Evolutionary conservation across 495 filamentous ascomycete species (phyloP).

Genomic region (Annulohypoxylon maeteangense): DNA sequence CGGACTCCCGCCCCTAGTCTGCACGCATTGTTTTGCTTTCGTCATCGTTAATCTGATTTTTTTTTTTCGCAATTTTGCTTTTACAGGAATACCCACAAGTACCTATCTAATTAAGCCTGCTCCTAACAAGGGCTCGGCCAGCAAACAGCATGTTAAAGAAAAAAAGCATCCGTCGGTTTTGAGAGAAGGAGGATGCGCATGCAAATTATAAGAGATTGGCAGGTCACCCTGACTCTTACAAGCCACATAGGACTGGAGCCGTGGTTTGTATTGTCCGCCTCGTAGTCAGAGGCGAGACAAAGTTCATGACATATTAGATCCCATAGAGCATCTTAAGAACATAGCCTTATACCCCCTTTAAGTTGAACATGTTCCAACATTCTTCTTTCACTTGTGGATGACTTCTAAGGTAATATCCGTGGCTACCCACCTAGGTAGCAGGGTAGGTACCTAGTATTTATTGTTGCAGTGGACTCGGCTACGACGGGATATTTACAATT

Average conservation of each 20-base stretch:
- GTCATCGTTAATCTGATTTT: neutral
- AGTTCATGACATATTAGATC: constrained; percentile 43
- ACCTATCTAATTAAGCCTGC: constrained; percentile 36
- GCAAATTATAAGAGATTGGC: constrained; percentile 39
- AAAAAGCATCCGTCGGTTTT: constrained; percentile 21
- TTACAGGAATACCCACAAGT: constrained; percentile 38
- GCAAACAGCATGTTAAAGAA: constrained; percentile 32
- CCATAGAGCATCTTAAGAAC: constrained; percentile 45
- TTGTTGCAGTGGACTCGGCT: neutral
- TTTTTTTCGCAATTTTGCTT: constrained; percentile 14
- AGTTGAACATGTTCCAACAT: neutral
- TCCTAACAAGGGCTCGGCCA: constrained; percentile 11
- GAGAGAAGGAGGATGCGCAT: constrained; percentile 21
- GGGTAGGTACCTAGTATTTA: neutral
- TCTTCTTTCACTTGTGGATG: neutral
- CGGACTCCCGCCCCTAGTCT: constrained; percentile 28
- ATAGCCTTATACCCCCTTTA: constrained; percentile 36
- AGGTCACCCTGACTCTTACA: constrained; percentile 38
- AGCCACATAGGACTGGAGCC: constrained; percentile 36
- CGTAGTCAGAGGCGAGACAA: constrained; percentile 15
- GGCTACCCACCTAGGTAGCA: neutral
- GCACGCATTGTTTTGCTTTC: constrained; percentile 12
- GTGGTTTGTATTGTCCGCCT: constrained; percentile 34
- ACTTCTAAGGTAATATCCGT: too few species aligned
- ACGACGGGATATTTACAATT: neutral